These are phyloP conservation scores for Musa acuminata DNA, from an alignment of 176 grass and related monocot species.

Conservation along the genomic window DNA sequence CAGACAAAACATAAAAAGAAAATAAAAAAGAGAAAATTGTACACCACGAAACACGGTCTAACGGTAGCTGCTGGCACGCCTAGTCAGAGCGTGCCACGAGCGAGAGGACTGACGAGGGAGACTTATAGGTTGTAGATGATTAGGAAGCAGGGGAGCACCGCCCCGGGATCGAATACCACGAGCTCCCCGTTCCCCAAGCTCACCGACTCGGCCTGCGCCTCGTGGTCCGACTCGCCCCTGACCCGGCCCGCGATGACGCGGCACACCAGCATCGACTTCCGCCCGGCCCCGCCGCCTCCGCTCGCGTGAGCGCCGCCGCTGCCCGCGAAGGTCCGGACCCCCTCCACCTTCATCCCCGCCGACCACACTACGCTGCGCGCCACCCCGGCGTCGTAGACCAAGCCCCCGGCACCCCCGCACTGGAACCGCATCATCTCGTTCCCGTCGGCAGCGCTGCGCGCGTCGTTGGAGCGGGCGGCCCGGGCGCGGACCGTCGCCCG, in stretches of 20 bases:
- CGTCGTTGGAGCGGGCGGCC: slow-evolving; percentile 19
- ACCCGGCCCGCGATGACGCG: slow-evolving; percentile 69
- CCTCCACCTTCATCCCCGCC: slow-evolving; percentile 9
- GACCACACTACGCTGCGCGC: slow-evolving; percentile 13
- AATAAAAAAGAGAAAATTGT: not conserved
- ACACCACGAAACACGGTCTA: too few relatives aligned
- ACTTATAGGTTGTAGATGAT: slow-evolving; percentile 68
- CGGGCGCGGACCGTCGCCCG: slow-evolving; percentile 39
- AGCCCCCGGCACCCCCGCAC: slow-evolving; percentile 1
- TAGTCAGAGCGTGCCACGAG: too few relatives aligned
- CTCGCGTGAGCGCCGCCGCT: slow-evolving; percentile 72
- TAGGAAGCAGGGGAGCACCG: slow-evolving; percentile 84
- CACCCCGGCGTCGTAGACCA: slow-evolving; percentile 18
- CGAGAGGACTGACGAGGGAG: not conserved
- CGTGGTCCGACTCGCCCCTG: not conserved
- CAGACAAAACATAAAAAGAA: too few relatives aligned
- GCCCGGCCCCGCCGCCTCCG: slow-evolving; percentile 24
- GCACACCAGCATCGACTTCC: slow-evolving; percentile 73
- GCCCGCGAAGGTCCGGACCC: slow-evolving; percentile 60
- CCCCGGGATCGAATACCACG: slow-evolving; percentile 59
- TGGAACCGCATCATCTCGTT: slow-evolving; percentile 49
- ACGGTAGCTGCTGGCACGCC: too few relatives aligned
- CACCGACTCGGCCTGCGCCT: slow-evolving; percentile 44
- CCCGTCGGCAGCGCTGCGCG: slow-evolving; percentile 32
- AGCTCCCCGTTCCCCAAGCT: slow-evolving; percentile 55